phyloP scores from a whole-genome alignment of 2,329 filamentous ascomycete genomes.

The Fusarium zealandicum region DNA sequence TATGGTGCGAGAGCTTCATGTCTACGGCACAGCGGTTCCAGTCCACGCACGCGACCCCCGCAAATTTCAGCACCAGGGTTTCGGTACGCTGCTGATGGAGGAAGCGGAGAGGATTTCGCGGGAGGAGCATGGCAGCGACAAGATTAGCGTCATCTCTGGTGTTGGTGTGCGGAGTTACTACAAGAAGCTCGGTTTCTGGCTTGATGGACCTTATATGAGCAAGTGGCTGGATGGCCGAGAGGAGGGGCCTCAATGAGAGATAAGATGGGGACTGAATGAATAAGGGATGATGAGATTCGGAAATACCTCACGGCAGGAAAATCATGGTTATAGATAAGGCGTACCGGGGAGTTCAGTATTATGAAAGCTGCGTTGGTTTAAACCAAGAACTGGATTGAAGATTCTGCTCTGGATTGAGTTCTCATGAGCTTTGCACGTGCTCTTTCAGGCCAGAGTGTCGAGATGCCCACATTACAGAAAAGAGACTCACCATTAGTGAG shows the following conservation, averaged over 20 bases:
- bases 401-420: not conserved
- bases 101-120: constrained; percentile 95
- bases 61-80: constrained; percentile 98
- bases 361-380: constrained; percentile 14
- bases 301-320: constrained; percentile 28
- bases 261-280: constrained; percentile 10
- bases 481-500: too few species aligned
- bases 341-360: constrained; percentile 23
- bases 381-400: not conserved
- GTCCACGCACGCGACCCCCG: constrained; percentile 93
- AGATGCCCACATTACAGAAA: too few species aligned
- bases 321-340: constrained; percentile 32
- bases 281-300: constrained; percentile 12
- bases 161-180: constrained; percentile 97
- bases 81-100: constrained; percentile 95
- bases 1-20: constrained; percentile 91
- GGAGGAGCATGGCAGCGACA: constrained; percentile 90
- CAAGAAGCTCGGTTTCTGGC: constrained; percentile 86
- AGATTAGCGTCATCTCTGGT: constrained; percentile 97
- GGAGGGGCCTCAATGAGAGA: constrained; percentile 26
- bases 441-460: too few species aligned
- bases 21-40: constrained; percentile 97
- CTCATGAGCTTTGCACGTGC: too few species aligned
- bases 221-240: constrained; percentile 65
- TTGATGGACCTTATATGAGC: constrained; percentile 89